Evolutionary conservation across 129 eudicot genomes (phyloP), one percentile per base, ranked within the genome.

Genomic region (Logfia minima): DNA sequence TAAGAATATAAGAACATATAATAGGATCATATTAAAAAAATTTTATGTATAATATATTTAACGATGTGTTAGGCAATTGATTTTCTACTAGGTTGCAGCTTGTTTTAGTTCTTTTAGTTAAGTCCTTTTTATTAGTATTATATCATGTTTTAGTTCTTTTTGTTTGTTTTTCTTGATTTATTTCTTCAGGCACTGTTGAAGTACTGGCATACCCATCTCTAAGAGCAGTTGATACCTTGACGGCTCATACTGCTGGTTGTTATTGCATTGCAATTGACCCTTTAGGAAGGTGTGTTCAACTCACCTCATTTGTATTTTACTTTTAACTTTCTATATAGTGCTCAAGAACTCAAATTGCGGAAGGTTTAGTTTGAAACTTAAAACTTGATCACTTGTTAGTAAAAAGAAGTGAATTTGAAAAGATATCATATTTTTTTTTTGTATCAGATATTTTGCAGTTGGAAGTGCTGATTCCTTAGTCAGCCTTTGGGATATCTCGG

Each of bases 401-500:
- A 45, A 45, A 45, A 45, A 13, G 53, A 45, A 13, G 55, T 13
- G 5, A 45, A 48, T 48, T 48, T 48, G 55, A 48, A 14, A 48
- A 13, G 55, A 48, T 48, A 48, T 14, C 18, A 13, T 13, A 11
- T 76, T 39, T 13, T n/a, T 6, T 19, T 16, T 1, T 1, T 1
- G 26, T 56, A 26, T 56, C 90, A 94, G 99, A 78, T 94, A 94
- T 81, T 94, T 94, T 85, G 99, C 99, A 64, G 99, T 94, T 76
- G 99, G 99, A 86, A 94, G 99, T 89, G 99, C 99, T 18, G 99
- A 94, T 79, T 94, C 99, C 16, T 84, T 94, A 68, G 99, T 94
- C 82, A 94, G 99, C 80, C 93, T 94, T 63, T 94, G 99, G 99
- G 92, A 91, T 88, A 91, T 91, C 45, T 86, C 90, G 59, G 97